Percentiles rank a stretch among this genome's conserved stretches.
These are phyloP conservation scores for Colletotrichum noveboracense DNA, from an alignment of 2,329 filamentous ascomycete genomes.

Conservation along the genomic window DNA sequence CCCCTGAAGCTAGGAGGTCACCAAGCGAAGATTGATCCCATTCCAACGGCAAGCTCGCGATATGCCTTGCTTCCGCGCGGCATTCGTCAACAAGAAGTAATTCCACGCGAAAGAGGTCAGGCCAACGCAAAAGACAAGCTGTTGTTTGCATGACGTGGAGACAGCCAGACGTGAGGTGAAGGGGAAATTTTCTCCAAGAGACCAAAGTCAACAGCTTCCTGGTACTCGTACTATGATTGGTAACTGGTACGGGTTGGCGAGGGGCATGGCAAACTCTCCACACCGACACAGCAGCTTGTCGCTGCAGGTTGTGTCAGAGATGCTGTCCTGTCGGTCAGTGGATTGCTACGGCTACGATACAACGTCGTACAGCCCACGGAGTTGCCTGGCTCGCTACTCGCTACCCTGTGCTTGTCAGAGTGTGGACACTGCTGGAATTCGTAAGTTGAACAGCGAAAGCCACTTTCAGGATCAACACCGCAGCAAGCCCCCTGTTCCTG, in stretches of 20 bases:
- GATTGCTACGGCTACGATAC: neutral
- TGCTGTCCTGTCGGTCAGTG: neutral
- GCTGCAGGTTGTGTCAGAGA: neutral
- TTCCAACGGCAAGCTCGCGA: neutral
- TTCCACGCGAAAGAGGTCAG: neutral
- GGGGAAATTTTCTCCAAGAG: neutral
- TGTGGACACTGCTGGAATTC: neutral
- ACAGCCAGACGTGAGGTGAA: neutral
- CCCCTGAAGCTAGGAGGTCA: neutral
- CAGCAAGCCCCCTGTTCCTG: slow-evolving; percentile 1
- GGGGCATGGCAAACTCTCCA: neutral
- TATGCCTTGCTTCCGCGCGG: neutral
- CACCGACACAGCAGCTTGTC: neutral
- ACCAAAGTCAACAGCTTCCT: neutral
- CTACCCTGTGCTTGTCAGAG: neutral
- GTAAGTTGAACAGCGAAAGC: neutral
- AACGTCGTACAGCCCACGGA: neutral
- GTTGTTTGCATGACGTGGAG: neutral
- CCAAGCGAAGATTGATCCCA: neutral
- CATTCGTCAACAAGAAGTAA: neutral
- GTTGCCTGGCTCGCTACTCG: neutral
- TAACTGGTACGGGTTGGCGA: neutral
- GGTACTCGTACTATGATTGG: neutral
- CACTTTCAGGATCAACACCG: neutral
- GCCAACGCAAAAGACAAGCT: neutral